phyloP scores from a whole-genome alignment of 768 basidiomycete species.

The Boletellus sp. region DNA sequence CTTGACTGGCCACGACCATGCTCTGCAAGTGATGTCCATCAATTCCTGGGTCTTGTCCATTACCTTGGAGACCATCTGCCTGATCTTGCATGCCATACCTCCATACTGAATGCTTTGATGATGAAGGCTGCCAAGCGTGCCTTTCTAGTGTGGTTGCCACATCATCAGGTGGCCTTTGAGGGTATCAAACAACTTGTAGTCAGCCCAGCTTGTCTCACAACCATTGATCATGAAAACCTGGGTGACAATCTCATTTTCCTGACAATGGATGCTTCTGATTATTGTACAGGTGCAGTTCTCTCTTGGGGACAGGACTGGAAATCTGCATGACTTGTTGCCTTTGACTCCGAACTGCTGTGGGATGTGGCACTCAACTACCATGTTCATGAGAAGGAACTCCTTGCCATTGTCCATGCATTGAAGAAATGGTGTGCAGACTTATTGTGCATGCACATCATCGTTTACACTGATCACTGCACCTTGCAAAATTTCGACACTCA shows the following conservation, averaged over 20 bases:
- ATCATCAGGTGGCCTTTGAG: not conserved
- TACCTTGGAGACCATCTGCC: not conserved
- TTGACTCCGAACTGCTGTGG: not conserved
- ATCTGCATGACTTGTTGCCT: not conserved
- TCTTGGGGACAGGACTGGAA: not conserved
- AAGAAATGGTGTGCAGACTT: slow-evolving; percentile 27
- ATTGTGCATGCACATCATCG: not conserved
- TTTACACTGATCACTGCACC: slow-evolving; percentile 32
- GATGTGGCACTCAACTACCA: slow-evolving; percentile 25
- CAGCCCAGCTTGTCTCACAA: not conserved
- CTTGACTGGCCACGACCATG: not conserved
- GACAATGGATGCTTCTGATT: not conserved
- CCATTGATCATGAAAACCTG: not conserved
- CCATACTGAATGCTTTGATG: not conserved
- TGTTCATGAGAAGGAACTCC: slow-evolving; percentile 31
- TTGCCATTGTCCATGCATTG: slow-evolving; percentile 30
- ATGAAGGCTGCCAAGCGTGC: not conserved
- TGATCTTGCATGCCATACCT: not conserved
- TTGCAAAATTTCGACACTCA: slow-evolving; percentile 9
- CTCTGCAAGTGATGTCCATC: not conserved
- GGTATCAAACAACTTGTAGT: not conserved
- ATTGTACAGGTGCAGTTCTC: not conserved
- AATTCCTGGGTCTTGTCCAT: not conserved
- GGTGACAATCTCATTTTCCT: not conserved
- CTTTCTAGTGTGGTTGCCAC: not conserved